phyloP scores from a whole-genome alignment of 2,329 filamentous ascomycete species.

The Beauveria sp. region DNA sequence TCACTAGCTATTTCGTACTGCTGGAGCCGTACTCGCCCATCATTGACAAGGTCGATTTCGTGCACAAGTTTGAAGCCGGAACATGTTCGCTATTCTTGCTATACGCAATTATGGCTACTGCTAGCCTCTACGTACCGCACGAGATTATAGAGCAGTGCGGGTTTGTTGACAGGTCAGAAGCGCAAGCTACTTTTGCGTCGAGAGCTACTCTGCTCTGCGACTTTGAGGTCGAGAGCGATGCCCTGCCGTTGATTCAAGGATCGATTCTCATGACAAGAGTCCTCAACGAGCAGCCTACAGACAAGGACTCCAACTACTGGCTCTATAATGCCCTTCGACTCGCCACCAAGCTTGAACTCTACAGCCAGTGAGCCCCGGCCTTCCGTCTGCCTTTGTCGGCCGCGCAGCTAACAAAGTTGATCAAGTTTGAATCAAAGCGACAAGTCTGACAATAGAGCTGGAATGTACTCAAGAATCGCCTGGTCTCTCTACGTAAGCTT shows the following conservation, averaged over 20 bases:
- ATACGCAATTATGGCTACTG: not conserved
- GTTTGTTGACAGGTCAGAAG: not conserved
- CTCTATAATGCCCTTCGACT: slow-evolving; percentile 4
- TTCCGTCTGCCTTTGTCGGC: not conserved
- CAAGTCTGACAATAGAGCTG: not conserved
- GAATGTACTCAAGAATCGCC: not conserved
- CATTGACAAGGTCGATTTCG: slow-evolving; percentile 2
- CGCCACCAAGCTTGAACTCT: not conserved
- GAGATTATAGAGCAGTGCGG: not conserved
- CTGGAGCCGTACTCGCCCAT: not conserved
- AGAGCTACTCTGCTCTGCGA: not conserved
- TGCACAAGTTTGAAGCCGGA: not conserved
- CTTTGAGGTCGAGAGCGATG: not conserved
- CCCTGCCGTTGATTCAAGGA: not conserved
- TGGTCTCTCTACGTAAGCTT: slow-evolving; percentile 5
- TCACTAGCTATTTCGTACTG: not conserved
- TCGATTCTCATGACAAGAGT: not conserved
- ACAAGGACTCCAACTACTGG: slow-evolving; percentile 9
- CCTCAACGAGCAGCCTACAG: not conserved
- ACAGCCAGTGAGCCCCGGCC: not conserved
- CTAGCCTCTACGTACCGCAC: not conserved
- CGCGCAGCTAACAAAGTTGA: not conserved
- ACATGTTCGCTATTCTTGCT: slow-evolving; percentile 3
- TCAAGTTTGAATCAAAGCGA: not conserved
- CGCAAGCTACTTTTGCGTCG: not conserved